These are phyloP conservation scores for Phyllachora maydis DNA, from an alignment of 2,329 filamentous ascomycete species.

Conservation along the genomic window DNA sequence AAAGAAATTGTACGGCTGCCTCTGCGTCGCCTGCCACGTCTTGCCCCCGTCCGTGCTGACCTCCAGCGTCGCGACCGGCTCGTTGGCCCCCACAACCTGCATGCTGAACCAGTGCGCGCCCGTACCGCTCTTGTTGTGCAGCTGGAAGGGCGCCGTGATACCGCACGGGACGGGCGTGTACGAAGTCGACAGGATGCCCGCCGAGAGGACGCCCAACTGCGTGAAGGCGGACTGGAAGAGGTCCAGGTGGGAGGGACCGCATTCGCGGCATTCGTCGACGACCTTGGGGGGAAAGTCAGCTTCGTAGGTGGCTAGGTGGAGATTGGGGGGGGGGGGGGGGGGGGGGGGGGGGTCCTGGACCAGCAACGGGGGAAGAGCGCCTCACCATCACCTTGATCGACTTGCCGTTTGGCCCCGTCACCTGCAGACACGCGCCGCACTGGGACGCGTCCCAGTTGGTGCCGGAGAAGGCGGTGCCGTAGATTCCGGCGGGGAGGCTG, in stretches of 20 bases:
- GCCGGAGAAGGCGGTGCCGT: constrained; percentile 39
- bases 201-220: constrained; percentile 13
- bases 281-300: too few species aligned
- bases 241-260: constrained; percentile 18
- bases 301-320: neutral
- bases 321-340: neutral
- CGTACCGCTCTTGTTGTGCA: constrained; percentile 22
- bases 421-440: constrained; percentile 40
- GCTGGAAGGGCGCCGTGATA: constrained; percentile 17
- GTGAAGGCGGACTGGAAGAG: constrained; percentile 21
- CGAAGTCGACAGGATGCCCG: constrained; percentile 13
- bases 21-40: constrained; percentile 33
- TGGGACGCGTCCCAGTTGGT: constrained; percentile 33
- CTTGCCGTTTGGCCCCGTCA: constrained; percentile 34
- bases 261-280: constrained; percentile 23
- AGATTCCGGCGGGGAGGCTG: constrained; percentile 34
- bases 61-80: constrained; percentile 31
- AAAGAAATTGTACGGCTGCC: constrained; percentile 39
- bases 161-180: constrained; percentile 17
- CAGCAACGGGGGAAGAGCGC: neutral
- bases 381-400: constrained; percentile 42
- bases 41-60: constrained; percentile 37
- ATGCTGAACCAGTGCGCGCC: constrained; percentile 24
- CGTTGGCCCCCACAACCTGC: constrained; percentile 44
- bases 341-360: neutral